Base-by-base conservation (phyloP, 1,284 basidiomycete genomes). In the Puccinia coronata region DNA sequence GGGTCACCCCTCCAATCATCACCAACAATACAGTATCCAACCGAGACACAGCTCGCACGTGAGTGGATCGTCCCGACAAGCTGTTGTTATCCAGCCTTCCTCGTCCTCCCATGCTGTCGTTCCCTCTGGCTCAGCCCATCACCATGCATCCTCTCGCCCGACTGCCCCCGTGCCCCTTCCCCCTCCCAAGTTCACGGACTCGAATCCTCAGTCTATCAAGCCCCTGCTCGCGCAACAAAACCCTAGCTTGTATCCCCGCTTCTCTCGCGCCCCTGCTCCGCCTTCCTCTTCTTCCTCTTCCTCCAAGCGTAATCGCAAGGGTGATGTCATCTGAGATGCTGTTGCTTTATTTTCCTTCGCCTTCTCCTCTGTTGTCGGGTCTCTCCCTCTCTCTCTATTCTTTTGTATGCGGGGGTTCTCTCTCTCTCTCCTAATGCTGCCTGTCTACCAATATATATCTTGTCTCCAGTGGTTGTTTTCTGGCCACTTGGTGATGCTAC, bases 171-270 rank as follows among this genome's bases (percentile, higher is more conserved):
- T n/a, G 16, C 18, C 23, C 8, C 67, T 79, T 8, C 77, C 67
- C 18, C 65, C 77, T 0, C 77, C 77, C 3, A 67, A 55, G 41
- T 79, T 79, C 36, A 28, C 5, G 14, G 47, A 79, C 23, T 71
- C 67, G 14, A 79, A 79, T 61, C 77, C 77, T 5, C 8, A 55
- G 12, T 70, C 77, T 23, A 79, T 79, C 49, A 79, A 79, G 51
- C 67, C 77, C n/a, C 18, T 74, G 34, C 57, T 74, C 18, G 39
- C 39, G 5, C 72, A 74, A 43, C 53, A 43, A 36, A 74, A 25
- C 39, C 1, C 55, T 43, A 23, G 25, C 55, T 25, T 59, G 51
- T 74, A 20, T 55, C 14, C 47, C 9, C 5, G 6, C 31, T 34
- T 31, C 5, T 28, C 14, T 23, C 69, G 69, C 25, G 34, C 69